Evolutionary conservation across 2,329 filamentous ascomycete species (phyloP), one percentile per base, ranked within the genome.

Genomic region (Clonostachys sp.): DNA sequence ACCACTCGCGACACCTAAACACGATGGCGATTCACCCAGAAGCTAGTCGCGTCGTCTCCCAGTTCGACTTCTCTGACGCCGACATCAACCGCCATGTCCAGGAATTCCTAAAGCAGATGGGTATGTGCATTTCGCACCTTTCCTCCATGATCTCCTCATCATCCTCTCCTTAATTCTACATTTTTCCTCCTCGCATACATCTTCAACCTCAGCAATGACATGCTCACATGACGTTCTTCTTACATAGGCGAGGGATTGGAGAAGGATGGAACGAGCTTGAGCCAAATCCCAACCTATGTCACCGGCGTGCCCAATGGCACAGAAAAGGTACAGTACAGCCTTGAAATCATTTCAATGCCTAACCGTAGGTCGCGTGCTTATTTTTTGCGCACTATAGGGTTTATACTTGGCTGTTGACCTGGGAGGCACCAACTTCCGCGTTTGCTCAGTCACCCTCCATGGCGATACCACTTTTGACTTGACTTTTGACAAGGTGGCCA

Each of bases 361-460:
- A 17, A 20, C 24, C 20, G 34, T 33, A 17, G 39, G 16, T 18
- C 39, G 39, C n/a, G 4, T 41, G 39, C 18, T 30, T 9, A 12
- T 20, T 12, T 16, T 20, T 45, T 30, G 24, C 24, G 3, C 24
- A 30, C 9, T 44, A 44, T 58, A 95, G 90, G 94, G 94, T 43
- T 77, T 96, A 38, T 99, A 96, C 71, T 84, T 99, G 62, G 92
- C 94, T 38, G 91, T 99, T 54, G 94, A 99, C 62, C 80, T 99
- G n/a, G 94, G 94, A 52, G 94, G 94, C 59, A 99, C 94, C 54
- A 99, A 99, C 73, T 96, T 97, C 71, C 87, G 94, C 58, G 94
- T 99, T 61, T 99, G 94, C 74, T 96, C 92, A 41, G 87, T 99
- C 61, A 81, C 89, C 57, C 78, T 99, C 51, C 91, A 96, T 64